Percentiles rank a stretch among this genome's conserved stretches.
phyloP scores from a whole-genome alignment of 345 rosid species.

The Psidium guajava region DNA sequence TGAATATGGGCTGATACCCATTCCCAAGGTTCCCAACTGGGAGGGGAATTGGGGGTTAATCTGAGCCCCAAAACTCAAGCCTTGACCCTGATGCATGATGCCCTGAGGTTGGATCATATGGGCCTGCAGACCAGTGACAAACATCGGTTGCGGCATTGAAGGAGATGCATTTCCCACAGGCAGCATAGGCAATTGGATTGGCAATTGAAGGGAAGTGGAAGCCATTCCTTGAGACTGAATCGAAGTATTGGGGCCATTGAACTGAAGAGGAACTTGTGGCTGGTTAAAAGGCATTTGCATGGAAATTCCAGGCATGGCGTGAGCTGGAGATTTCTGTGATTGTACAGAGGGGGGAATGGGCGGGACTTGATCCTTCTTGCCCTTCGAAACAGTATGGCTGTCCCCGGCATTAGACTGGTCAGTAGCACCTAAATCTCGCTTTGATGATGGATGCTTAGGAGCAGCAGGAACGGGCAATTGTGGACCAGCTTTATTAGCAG shows the following conservation, averaged over 20 bases:
- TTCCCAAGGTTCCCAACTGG: slow-evolving; percentile 62
- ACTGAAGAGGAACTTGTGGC: slow-evolving; percentile 53
- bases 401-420: slow-evolving; percentile 40
- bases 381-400: slow-evolving; percentile 26
- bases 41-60: slow-evolving; percentile 56
- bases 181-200: slow-evolving; percentile 57
- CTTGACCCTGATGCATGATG: slow-evolving; percentile 79
- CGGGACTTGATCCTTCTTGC: slow-evolving; percentile 50
- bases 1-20: slow-evolving; percentile 55
- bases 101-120: slow-evolving; percentile 75
- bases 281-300: slow-evolving; percentile 70
- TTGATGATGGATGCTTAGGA: slow-evolving; percentile 40
- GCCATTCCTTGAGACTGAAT: slow-evolving; percentile 65
- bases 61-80: slow-evolving; percentile 49
- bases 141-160: slow-evolving; percentile 62
- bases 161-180: slow-evolving; percentile 59
- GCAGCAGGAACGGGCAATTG: slow-evolving; percentile 39
- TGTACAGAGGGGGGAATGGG: slow-evolving; percentile 32
- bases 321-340: slow-evolving; percentile 43
- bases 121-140: slow-evolving; percentile 53
- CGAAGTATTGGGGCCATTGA: slow-evolving; percentile 58
- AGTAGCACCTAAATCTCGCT: slow-evolving; percentile 28
- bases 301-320: slow-evolving; percentile 46
- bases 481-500: slow-evolving; percentile 35
- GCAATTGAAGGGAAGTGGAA: slow-evolving; percentile 56